These are phyloP conservation scores for Loxodes magnus DNA, from an alignment of 73 alveolate genomes.

Conservation along the genomic window DNA sequence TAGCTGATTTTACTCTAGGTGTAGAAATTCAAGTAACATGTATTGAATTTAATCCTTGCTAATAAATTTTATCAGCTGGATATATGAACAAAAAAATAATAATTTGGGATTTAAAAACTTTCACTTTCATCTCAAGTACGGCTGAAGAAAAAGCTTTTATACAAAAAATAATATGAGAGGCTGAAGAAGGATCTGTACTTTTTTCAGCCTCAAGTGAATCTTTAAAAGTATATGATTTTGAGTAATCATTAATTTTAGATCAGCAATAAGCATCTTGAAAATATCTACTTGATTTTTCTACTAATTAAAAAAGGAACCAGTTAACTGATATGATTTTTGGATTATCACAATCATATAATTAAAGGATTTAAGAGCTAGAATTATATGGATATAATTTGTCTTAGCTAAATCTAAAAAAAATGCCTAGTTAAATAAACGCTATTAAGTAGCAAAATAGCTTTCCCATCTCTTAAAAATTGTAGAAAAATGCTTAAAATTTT, in stretches of 20 bases:
- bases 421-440: no score
- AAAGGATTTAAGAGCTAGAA: no score
- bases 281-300: no score
- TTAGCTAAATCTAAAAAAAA: no score
- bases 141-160: constrained; percentile 20
- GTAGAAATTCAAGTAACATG: constrained; percentile 27
- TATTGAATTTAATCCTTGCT: constrained; percentile 40
- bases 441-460: no score
- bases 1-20: constrained; percentile 11
- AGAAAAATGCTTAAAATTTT: no score
- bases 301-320: no score
- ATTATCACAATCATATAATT: no score
- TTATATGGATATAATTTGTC: no score
- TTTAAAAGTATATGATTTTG: neutral
- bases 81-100: constrained; percentile 36
- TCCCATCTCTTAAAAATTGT: no score
- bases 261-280: neutral
- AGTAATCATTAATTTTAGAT: neutral
- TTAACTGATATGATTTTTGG: no score
- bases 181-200: neutral
- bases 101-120: constrained; percentile 44
- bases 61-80: constrained; percentile 38
- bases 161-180: neutral
- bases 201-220: constrained; percentile 14
- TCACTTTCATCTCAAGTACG: constrained; percentile 14